These are phyloP conservation scores for Micractinium sp. DNA, from an alignment of 139 green algal species.

Conservation along the genomic window DNA sequence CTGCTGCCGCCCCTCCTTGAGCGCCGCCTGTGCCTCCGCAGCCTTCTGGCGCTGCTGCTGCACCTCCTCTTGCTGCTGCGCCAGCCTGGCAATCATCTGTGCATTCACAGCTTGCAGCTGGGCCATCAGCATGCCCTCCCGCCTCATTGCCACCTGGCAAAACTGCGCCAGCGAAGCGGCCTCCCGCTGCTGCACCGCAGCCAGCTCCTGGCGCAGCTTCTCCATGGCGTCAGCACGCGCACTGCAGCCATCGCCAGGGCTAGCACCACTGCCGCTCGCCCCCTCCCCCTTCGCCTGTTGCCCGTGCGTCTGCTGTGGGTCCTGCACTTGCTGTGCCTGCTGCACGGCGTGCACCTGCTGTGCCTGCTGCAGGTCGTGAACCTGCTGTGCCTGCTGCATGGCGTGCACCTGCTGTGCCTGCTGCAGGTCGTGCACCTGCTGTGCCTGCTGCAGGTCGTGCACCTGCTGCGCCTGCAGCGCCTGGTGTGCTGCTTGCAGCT, in stretches of 20 bases:
- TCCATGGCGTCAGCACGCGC: no score
- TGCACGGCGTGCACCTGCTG: neutral
- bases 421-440: neutral
- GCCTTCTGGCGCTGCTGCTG: neutral
- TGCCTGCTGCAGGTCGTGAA: neutral
- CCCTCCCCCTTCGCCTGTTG: neutral
- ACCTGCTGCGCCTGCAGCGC: conserved; percentile 1
- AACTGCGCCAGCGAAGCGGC: neutral
- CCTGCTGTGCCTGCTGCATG: no score
- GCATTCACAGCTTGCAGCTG: neutral
- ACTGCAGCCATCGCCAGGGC: neutral
- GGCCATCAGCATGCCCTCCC: neutral
- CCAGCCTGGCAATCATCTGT: neutral
- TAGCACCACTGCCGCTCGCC: neutral
- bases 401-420: no score
- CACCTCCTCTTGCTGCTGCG: neutral
- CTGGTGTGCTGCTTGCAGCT: no score
- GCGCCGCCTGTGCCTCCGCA: neutral
- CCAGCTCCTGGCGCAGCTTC: neutral
- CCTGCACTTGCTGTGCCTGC: neutral
- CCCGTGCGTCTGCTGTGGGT: neutral
- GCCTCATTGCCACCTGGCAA: neutral
- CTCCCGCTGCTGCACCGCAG: neutral
- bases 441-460: neutral
- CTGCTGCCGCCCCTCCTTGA: neutral